phyloP scores from a whole-genome alignment of 441 rosid genomes.

The Brassica balearica region DNA sequence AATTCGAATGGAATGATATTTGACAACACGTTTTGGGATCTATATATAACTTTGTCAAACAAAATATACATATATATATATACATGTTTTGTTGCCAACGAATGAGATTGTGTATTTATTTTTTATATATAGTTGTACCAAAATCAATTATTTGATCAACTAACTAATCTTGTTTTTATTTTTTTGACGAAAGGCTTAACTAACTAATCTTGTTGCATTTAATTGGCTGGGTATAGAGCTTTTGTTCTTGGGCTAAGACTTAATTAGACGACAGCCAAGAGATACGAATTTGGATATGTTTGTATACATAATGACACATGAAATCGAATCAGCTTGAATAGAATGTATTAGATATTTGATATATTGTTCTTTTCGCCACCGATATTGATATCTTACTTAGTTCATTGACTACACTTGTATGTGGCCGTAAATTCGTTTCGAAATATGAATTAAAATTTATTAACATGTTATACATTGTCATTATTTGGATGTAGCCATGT shows the following conservation, averaged over 20 bases:
- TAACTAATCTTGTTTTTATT: too few relatives aligned
- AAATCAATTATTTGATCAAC: slow-evolving; percentile 22
- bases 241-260: slow-evolving; percentile 16
- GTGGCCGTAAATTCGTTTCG: not conserved
- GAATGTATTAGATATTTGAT: slow-evolving; percentile 4
- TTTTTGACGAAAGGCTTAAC: not conserved
- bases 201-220: slow-evolving; percentile 15
- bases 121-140: slow-evolving; percentile 24
- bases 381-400: slow-evolving; percentile 10
- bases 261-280: slow-evolving; percentile 31
- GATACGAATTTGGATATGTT: slow-evolving; percentile 33
- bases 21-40: slow-evolving; percentile 19
- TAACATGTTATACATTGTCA: not conserved
- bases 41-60: not conserved
- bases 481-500: slow-evolving; percentile 7
- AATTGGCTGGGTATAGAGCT: slow-evolving; percentile 6
- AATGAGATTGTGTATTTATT: not conserved
- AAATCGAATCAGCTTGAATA: slow-evolving; percentile 11
- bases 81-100: not conserved
- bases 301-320: slow-evolving; percentile 21
- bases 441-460: not conserved
- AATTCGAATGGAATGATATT: slow-evolving; percentile 1
- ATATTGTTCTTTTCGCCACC: not conserved
- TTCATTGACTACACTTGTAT: slow-evolving; percentile 24
- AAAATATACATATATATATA: not conserved